These are phyloP conservation scores for Aspergillus affinis DNA, from an alignment of 495 filamentous ascomycete genomes.

Conservation along the genomic window DNA sequence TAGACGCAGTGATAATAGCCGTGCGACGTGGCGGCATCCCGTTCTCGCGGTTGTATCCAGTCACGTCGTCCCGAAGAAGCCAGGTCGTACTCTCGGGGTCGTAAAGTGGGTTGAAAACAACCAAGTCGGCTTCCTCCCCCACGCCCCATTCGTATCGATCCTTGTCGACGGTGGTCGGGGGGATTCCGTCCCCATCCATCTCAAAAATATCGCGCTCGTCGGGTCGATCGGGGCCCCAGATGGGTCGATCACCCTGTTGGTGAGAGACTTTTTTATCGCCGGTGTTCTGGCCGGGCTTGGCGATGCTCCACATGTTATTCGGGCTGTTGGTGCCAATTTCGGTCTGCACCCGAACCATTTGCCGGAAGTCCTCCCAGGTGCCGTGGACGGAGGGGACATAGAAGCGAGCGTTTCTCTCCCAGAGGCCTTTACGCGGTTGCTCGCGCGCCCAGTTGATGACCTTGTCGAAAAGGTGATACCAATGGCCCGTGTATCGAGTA, in stretches of 20 bases:
- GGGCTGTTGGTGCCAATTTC: slow-evolving; percentile 74
- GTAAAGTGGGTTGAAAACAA: slow-evolving; percentile 92
- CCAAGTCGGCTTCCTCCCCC: slow-evolving; percentile 88
- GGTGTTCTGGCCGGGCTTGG: slow-evolving; percentile 36
- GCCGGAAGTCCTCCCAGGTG: slow-evolving; percentile 86
- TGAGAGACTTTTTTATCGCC: slow-evolving; percentile 41
- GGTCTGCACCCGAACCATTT: slow-evolving; percentile 88
- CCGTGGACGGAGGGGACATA: slow-evolving; percentile 89
- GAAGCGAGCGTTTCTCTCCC: slow-evolving; percentile 91
- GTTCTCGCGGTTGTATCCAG: slow-evolving; percentile 75
- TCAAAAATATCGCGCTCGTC: slow-evolving; percentile 65
- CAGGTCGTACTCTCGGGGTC: slow-evolving; percentile 87
- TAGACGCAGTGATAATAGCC: slow-evolving; percentile 82
- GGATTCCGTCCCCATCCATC: slow-evolving; percentile 66
- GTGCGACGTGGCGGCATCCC: slow-evolving; percentile 75
- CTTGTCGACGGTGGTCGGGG: slow-evolving; percentile 68
- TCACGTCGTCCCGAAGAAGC: slow-evolving; percentile 83
- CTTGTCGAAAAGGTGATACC: slow-evolving; percentile 82
- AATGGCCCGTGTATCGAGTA: slow-evolving; percentile 92
- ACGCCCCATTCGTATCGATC: slow-evolving; percentile 87
- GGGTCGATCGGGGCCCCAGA: slow-evolving; percentile 86
- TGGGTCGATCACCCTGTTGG: slow-evolving; percentile 62
- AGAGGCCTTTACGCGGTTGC: slow-evolving; percentile 87
- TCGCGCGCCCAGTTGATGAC: slow-evolving; percentile 70
- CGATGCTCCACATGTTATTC: slow-evolving; percentile 67